Percentiles rank a stretch among this genome's conserved stretches.
These are phyloP conservation scores for Auricularia sp. DNA, from an alignment of 768 basidiomycete genomes.

Conservation along the genomic window DNA sequence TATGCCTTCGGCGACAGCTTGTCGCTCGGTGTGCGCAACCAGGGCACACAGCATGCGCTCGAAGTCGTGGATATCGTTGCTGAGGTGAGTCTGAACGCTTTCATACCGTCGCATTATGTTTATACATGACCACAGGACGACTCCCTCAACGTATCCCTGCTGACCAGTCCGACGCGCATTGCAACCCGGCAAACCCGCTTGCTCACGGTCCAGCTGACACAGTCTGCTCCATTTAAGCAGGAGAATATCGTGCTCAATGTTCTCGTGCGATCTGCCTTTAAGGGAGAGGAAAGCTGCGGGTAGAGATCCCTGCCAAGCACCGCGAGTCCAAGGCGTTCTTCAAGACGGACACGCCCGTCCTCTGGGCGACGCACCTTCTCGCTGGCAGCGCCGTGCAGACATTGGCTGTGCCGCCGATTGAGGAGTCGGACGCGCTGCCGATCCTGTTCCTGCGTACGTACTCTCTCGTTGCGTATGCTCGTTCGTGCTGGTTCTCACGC, in stretches of 20 bases:
- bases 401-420: conserved; percentile 16
- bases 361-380: neutral
- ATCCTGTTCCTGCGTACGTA: conserved; percentile 52
- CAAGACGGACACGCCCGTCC: neutral
- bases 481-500: neutral
- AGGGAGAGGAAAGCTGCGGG: conserved; percentile 7
- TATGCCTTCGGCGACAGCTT: conserved; percentile 61
- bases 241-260: no score
- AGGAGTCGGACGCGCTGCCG: conserved; percentile 18
- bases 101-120: neutral
- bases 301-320: conserved; percentile 9
- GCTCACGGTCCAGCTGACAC: no score
- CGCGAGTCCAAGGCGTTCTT: neutral
- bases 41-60: neutral
- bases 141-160: no score
- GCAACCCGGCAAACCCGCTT: no score
- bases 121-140: no score
- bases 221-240: no score
- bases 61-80: neutral
- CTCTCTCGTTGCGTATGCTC: no score
- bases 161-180: no score
- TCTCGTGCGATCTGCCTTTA: no score
- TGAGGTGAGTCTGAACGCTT: neutral
- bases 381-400: conserved; percentile 2
- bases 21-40: conserved; percentile 41